Base-by-base conservation (phyloP, 2,329 filamentous ascomycete species). In the Ophiostoma montium region DNA sequence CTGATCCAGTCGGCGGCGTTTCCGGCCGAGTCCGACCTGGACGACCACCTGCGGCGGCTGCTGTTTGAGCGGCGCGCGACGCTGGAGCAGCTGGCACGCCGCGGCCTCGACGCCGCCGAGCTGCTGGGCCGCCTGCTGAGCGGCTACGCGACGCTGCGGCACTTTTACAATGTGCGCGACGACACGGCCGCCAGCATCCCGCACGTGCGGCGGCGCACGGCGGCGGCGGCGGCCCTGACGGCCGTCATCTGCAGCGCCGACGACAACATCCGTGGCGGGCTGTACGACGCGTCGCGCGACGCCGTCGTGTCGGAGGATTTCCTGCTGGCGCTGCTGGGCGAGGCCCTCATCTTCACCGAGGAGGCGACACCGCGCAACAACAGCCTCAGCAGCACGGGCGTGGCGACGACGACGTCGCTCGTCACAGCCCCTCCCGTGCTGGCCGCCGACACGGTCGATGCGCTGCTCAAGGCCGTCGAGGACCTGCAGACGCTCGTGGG, bases 151-250 rank as follows among this genome's bases (percentile, higher is more conserved):
- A 94, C 88, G 0, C 71, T 96, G 18, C 84, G 90, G 33, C 83
- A 82, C 56, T 95, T 90, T 68, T 96, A 94, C 64, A 83, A 89
- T 54, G 74, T 89, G n/a, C 79, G 90, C 45, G 90, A 96, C 59
- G 54, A 55, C 46, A 52, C 50, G 7, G 48, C 23, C 38, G 50
- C 53, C 12, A 50, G 61, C 21, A 67, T 68, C 51, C 73, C 80
- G 0, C 66, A 80, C 19, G 70, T 75, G 12, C 70, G 82, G 18
- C 84, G 80, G 56, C 76, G 78, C 49, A 78, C 83, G 55, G 74
- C 88, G 13, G 86, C 89, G 5, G 85, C 83, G 0, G 72, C 76
- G 39, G 82, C 86, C 1, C 70, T 96, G 46, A 72, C 86, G 39
- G 83, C 86, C n/a, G 82, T 94, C 51, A 84, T 95, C 57, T 78